Conservation (phyloP, 2,329 filamentous ascomycete genomes). For the Ceratocystis cubensis region DNA sequence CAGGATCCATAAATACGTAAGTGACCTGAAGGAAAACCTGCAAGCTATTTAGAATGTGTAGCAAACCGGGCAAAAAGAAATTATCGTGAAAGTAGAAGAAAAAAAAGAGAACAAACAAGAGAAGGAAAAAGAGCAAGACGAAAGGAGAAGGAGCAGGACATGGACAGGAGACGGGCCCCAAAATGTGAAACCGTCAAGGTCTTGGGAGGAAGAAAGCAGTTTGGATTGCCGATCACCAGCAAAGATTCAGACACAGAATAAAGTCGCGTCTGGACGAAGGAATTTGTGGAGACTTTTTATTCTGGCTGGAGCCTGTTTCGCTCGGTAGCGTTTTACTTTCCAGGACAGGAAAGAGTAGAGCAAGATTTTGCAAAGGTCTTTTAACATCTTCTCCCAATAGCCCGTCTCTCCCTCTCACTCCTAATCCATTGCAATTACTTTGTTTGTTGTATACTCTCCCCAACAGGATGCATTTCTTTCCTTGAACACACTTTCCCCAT, state of each 20-base stretch:
- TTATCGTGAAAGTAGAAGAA: neutral
- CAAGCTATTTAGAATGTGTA: neutral
- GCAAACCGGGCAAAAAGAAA: neutral
- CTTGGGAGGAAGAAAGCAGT: neutral
- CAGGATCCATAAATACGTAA: neutral
- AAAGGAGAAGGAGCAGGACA: neutral
- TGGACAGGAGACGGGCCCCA: neutral
- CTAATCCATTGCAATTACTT: too few species aligned
- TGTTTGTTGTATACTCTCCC: too few species aligned
- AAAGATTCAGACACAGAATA: neutral
- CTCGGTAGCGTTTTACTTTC: too few species aligned
- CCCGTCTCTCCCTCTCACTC: too few species aligned
- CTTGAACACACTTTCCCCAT: too few species aligned
- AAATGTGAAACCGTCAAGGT: conserved; percentile 11
- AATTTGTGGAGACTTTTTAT: neutral
- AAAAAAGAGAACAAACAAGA: neutral
- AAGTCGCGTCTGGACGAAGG: neutral
- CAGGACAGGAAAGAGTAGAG: too few species aligned
- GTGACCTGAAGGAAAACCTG: too few species aligned
- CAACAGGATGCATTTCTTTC: too few species aligned
- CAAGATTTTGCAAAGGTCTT: too few species aligned
- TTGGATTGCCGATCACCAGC: neutral
- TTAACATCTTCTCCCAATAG: too few species aligned
- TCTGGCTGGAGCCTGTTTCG: neutral
- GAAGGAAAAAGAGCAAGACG: neutral